Evolutionary conservation across 2,329 filamentous ascomycete species (phyloP).

Genomic region (Aureobasidium melanogenum): DNA sequence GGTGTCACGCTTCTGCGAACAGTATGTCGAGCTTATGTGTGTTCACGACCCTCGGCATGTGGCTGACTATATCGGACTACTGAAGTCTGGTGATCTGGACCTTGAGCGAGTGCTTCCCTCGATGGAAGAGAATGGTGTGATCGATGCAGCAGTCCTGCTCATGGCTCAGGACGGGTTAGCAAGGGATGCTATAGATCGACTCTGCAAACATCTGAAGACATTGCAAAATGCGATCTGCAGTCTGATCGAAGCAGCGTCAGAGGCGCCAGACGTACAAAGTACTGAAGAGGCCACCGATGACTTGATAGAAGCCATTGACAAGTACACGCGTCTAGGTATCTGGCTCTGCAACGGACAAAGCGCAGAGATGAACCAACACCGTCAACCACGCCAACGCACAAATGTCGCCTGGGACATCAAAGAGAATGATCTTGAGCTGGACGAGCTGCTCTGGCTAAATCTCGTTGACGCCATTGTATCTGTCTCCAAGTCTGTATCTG

Average conservation of each 20-base stretch:
- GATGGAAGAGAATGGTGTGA: constrained; percentile 80
- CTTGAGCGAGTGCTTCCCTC: constrained; percentile 74
- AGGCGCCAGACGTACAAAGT: constrained; percentile 47
- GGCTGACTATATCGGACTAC: constrained; percentile 68
- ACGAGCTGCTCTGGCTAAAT: constrained; percentile 59
- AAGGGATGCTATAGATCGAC: constrained; percentile 70
- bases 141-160: constrained; percentile 86
- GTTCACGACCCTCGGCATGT: constrained; percentile 73
- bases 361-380: constrained; percentile 19
- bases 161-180: constrained; percentile 84
- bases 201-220: constrained; percentile 71
- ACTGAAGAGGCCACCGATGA: constrained; percentile 62
- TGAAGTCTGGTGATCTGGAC: constrained; percentile 69
- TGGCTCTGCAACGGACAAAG: constrained; percentile 91
- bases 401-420: constrained; percentile 37
- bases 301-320: constrained; percentile 68
- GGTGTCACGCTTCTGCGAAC: constrained; percentile 60
- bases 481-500: constrained; percentile 37
- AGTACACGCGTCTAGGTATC: constrained; percentile 85
- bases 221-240: constrained; percentile 71
- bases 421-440: constrained; percentile 48
- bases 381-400: constrained; percentile 25
- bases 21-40: constrained; percentile 88
- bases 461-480: constrained; percentile 54
- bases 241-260: constrained; percentile 54